Percentiles rank a stretch among this genome's conserved stretches.
Evolutionary conservation across 2,329 filamentous ascomycete genomes (phyloP).

Genomic region (Kalmusia sp.): DNA sequence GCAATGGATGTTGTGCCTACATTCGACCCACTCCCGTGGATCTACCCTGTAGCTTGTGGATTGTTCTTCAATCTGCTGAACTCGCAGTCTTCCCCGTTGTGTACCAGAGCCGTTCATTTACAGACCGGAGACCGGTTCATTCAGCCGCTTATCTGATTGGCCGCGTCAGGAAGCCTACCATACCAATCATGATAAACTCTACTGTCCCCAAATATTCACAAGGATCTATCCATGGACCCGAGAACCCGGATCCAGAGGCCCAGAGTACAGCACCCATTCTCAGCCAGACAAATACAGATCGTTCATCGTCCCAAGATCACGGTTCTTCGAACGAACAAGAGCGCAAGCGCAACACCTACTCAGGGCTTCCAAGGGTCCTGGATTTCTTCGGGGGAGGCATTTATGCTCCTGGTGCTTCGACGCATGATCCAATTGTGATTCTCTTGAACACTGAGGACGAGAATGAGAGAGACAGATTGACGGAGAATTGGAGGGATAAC

Average conservation of each 20-base stretch:
- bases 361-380: constrained; percentile 20
- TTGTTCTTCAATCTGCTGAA: not conserved
- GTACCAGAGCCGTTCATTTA: too few species aligned
- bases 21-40: too few species aligned
- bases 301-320: constrained; percentile 24
- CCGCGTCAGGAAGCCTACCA: not conserved
- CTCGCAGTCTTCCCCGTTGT: not conserved
- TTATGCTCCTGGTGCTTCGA: constrained; percentile 40
- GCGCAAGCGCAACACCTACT: constrained; percentile 10
- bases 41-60: too few species aligned
- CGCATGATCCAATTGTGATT: constrained; percentile 46
- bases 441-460: constrained; percentile 45
- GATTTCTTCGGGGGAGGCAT: constrained; percentile 43
- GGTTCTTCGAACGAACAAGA: constrained; percentile 3
- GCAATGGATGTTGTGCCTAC: too few species aligned
- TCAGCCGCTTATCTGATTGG: not conserved
- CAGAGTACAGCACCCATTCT: not conserved
- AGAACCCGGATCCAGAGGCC: not conserved
- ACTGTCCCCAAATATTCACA: not conserved
- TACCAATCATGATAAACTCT: not conserved
- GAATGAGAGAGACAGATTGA: constrained; percentile 45
- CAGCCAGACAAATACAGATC: constrained; percentile 8
- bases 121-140: too few species aligned
- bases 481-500: constrained; percentile 48
- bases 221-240: not conserved